phyloP scores from a whole-genome alignment of 768 basidiomycete species.

The Tylopilus balloui region DNA sequence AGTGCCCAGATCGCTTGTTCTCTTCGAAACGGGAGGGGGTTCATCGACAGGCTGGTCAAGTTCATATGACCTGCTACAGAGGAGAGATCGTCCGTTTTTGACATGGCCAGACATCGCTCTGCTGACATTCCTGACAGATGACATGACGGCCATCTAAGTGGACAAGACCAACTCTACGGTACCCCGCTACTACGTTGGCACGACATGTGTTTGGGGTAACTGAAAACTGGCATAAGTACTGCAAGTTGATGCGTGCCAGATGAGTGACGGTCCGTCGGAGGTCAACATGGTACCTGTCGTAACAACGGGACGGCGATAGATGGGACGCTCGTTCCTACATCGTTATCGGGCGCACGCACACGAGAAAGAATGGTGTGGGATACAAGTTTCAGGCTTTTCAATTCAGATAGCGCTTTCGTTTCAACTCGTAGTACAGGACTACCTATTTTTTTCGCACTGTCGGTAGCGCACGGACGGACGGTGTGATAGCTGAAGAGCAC shows the following conservation, averaged over 20 bases:
- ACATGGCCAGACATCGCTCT: slow-evolving; percentile 10
- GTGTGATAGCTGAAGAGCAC: neutral
- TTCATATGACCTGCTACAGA: too few relatives aligned
- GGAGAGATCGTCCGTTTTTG: neutral
- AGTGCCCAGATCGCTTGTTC: too few relatives aligned
- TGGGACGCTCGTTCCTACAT: neutral
- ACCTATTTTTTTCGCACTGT: slow-evolving; percentile 8
- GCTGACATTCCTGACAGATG: neutral
- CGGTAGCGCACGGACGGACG: slow-evolving; percentile 23
- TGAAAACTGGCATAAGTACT: slow-evolving; percentile 9
- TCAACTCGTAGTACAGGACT: slow-evolving; percentile 17
- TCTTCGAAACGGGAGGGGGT: slow-evolving; percentile 5
- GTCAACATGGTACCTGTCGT: neutral
- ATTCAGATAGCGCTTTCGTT: slow-evolving; percentile 10
- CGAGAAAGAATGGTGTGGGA: slow-evolving; percentile 1
- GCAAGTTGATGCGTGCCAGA: neutral
- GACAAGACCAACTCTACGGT: neutral
- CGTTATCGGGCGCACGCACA: slow-evolving; percentile 8
- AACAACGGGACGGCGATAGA: slow-evolving; percentile 9
- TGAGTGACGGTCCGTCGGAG: neutral
- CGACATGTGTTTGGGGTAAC: slow-evolving; percentile 16
- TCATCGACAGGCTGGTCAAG: neutral
- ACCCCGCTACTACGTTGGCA: neutral
- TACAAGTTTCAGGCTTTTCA: slow-evolving; percentile 15
- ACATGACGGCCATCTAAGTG: neutral